Evolutionary conservation across 352 stramenopile genomes (phyloP), one percentile per base, ranked within the genome.

Genomic region (Phytophthora pisi): DNA sequence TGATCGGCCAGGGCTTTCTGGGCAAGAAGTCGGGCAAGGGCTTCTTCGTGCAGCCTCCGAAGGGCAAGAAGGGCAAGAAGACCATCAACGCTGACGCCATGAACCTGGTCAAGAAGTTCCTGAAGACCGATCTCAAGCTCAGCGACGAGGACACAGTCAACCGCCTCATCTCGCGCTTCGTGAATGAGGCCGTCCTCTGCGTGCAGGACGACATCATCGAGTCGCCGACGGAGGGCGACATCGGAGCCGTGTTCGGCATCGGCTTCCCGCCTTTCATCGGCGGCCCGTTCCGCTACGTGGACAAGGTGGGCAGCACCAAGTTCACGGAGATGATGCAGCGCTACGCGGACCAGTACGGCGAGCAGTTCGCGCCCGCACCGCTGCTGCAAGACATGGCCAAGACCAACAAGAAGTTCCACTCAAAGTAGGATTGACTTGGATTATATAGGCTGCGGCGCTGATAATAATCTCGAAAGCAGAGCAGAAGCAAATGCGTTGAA

Each of bases 161-260:
- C 82, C 93, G 97, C 45, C 87, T 98, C 28, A 80, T 98, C n/a
- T 93, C 85, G 13, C 89, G 97, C 47, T 99, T 99, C 73, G 89
- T 99, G 51, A 99, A 99, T 77, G 97, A 99, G 75, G 97, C 97
- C 5, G 92, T 97, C 45, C 93, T 98, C 38, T 99, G 97, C 72
- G 86, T 99, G 23, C 90, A 97, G 74, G 97, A 99, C 74, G 97
- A 98, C 57, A 98, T 99, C 64, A 99, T 99, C 72, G 93, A 86
- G 52, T 97, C 96, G 53, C 97, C 97, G 5, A 94, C 93, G 8
- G 96, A 99, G 61, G 97, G 96, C 64, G 97, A 99, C 80, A 99
- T 99, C 77, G 97, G 97, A 46, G 86, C 98, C n/a, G 96, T 99
- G 18, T 99, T 99, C 78, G 97, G 97, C 67, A 99, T 98, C 62